A percentile compares a stretch with the other conserved stretches of the same genome.
These are phyloP conservation scores for Emericellopsis atlantica DNA, from an alignment of 2,329 filamentous ascomycete species.

Conservation along the genomic window DNA sequence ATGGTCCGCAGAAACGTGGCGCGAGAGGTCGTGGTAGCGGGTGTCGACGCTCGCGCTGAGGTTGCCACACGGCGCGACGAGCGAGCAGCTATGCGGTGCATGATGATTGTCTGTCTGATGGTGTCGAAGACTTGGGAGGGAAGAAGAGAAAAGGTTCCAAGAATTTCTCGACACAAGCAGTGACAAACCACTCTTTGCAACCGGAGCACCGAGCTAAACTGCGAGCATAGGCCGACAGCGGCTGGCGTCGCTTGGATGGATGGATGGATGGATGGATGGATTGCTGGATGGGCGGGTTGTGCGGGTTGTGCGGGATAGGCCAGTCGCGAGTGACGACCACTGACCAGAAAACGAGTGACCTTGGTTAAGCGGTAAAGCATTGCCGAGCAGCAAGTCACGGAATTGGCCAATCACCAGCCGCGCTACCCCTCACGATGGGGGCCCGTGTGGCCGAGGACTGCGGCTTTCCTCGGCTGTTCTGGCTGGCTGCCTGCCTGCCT, in stretches of 20 bases:
- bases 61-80: conserved; percentile 14
- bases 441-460: conserved; percentile 4
- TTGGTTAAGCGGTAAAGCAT: conserved; percentile 13
- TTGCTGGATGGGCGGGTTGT: too few species aligned
- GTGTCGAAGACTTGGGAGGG: too few species aligned
- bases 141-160: too few species aligned
- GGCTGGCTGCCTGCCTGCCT: not conserved
- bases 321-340: not conserved
- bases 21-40: conserved; percentile 3
- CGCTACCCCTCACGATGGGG: conserved; percentile 5
- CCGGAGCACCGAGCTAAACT: too few species aligned
- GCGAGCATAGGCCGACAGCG: too few species aligned
- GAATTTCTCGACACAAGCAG: too few species aligned
- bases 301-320: too few species aligned
- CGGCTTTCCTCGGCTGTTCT: conserved; percentile 21
- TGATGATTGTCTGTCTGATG: conserved; percentile 7
- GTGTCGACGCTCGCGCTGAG: not conserved
- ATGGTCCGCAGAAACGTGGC: conserved; percentile 14
- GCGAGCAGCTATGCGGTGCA: conserved; percentile 18
- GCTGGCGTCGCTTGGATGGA: too few species aligned
- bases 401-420: conserved; percentile 16
- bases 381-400: conserved; percentile 6
- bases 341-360: conserved; percentile 6
- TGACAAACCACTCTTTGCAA: too few species aligned
- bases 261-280: too few species aligned